phyloP scores from a whole-genome alignment of 73 alveolate genomes.

The Urostyla sp. region DNA sequence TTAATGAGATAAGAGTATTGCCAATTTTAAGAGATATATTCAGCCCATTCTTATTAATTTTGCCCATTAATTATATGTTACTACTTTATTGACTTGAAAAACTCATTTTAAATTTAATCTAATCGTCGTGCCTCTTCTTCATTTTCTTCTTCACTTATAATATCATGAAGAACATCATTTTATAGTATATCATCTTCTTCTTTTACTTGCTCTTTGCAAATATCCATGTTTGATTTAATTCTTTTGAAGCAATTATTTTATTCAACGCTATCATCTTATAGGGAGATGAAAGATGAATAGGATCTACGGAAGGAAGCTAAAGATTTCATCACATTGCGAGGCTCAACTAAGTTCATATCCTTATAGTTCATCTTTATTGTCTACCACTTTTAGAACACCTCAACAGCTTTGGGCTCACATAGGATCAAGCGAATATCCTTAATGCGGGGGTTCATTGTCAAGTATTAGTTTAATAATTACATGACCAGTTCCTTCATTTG shows the following conservation, averaged over 20 bases:
- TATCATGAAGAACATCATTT: conserved; percentile 1
- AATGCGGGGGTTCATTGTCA: conserved; percentile 12
- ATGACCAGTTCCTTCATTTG: neutral
- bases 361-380: conserved; percentile 10
- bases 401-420: conserved; percentile 7
- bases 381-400: conserved; percentile 14
- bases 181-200: too few species aligned
- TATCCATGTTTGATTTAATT: neutral
- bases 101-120: neutral
- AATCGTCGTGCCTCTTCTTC: neutral
- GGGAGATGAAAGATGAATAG: neutral
- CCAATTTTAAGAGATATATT: neutral
- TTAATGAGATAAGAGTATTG: too few species aligned
- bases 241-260: neutral
- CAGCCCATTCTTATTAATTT: neutral
- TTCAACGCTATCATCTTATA: conserved; percentile 5
- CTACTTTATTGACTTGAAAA: neutral
- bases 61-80: neutral
- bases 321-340: conserved; percentile 8
- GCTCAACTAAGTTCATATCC: conserved; percentile 31
- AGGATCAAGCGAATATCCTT: conserved; percentile 12
- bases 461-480: neutral
- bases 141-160: conserved; percentile 3
- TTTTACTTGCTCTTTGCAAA: conserved; percentile 1
- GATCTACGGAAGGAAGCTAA: conserved; percentile 14